Evolutionary conservation across 1,284 basidiomycete genomes (phyloP).

Genomic region (Cryptococcus jaspeensis): DNA sequence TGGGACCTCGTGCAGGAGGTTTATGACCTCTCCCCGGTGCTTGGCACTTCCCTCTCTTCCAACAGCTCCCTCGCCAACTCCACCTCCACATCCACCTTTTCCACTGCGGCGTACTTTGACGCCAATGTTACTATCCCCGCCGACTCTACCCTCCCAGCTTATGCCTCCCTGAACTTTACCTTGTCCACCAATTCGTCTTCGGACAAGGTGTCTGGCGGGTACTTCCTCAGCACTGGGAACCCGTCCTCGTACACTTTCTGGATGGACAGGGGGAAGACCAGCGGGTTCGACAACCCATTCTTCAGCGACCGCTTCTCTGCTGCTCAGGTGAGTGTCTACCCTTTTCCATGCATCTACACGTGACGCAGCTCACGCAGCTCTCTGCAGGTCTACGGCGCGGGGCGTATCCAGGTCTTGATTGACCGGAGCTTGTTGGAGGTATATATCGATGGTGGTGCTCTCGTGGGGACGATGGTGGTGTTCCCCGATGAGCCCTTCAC

Average conservation of each 20-base stretch:
- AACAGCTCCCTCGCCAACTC: conserved; percentile 7
- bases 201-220: conserved; percentile 35
- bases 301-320: conserved; percentile 45
- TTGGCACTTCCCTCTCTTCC: conserved; percentile 6
- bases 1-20: conserved; percentile 43
- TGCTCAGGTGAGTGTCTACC: conserved; percentile 9
- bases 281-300: conserved; percentile 40
- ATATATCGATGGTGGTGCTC: conserved; percentile 38
- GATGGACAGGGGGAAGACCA: conserved; percentile 43
- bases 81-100: conserved; percentile 25
- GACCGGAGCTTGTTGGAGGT: conserved; percentile 45
- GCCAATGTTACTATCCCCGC: conserved; percentile 33
- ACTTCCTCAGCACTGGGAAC: conserved; percentile 26
- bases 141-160: conserved; percentile 2
- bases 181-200: conserved; percentile 16
- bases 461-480: conserved; percentile 13
- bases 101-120: conserved; percentile 44
- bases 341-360: not conserved
- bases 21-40: conserved; percentile 33
- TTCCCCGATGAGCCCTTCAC: conserved; percentile 12
- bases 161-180: conserved; percentile 28
- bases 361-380: not conserved
- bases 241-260: conserved; percentile 23
- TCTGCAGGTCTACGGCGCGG: not conserved
- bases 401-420: conserved; percentile 28